Base-by-base conservation (phyloP, 2,329 filamentous ascomycete species). In the Incumbomyces lentus region DNA sequence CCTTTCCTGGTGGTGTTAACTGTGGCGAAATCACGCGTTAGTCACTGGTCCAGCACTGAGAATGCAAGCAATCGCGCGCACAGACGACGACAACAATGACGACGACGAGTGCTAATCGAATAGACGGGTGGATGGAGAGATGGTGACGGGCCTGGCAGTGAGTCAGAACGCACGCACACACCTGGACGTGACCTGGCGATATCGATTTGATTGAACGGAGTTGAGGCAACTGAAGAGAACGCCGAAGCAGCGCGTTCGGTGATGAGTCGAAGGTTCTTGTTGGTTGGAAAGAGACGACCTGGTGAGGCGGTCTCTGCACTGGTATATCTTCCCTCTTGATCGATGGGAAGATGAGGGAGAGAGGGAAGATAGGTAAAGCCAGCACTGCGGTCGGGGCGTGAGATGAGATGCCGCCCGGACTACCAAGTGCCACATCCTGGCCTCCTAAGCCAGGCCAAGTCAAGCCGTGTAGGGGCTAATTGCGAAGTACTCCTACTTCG, bases 311-410 rank as follows among this genome's bases (percentile, higher is more conserved):
- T 52, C 51, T 53, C 52, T 37, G 44, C 47, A 40, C 30, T 42
- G 32, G 41, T 33, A 50, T 53, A 56, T 55, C 54, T 56, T 56
- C 54, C 54, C 49, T 54, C 49, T 46, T 42, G 40, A 47, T 47
- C 14, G 52, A 30, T 38, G 43, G 52, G 51, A 55, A 53, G 51
- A 53, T 52, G 49, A 37, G 42, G 36, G 32, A 42, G 40, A 42
- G 40, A 43, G 48, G 46, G 46, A 55, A 41, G 42, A 33, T 46
- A 38, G 40, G 44, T 26, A 34, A 47, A 38, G 48, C 46, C 39
- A 44, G 32, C 29, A 40, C 42, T 17, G 33, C 17, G 41, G 18
- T 14, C 30, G 29, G 22, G 22, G 22, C 22, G 22, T 26, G 8
- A 26, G 22, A 26, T 26, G 22, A 26, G 22, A 8, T 26, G 22